Evolutionary conservation across 2,329 filamentous ascomycete genomes (phyloP).

Genomic region (Penicillium concentricum): DNA sequence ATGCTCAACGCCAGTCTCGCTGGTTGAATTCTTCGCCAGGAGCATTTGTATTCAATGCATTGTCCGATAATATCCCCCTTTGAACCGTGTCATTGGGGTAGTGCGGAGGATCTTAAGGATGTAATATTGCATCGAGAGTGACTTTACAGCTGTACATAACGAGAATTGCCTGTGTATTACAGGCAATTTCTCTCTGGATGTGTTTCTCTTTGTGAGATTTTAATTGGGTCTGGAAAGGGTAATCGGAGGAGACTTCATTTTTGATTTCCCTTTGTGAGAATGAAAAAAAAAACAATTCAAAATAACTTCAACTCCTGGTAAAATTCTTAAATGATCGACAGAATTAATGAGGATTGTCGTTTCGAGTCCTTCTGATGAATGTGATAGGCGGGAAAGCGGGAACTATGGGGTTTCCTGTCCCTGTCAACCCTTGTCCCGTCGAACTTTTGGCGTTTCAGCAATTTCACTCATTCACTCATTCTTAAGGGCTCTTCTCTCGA

Average conservation of each 20-base stretch:
- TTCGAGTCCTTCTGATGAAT: slow-evolving; percentile 11
- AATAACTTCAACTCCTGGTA: neutral
- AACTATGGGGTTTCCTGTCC: slow-evolving; percentile 5
- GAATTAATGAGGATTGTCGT: slow-evolving; percentile 25
- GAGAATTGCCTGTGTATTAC: slow-evolving; percentile 16
- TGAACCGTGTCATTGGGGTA: slow-evolving; percentile 2
- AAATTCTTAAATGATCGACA: slow-evolving; percentile 16
- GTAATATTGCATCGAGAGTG: slow-evolving; percentile 18
- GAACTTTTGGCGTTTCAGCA: slow-evolving; percentile 17
- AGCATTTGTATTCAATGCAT: slow-evolving; percentile 14
- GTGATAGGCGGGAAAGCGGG: slow-evolving; percentile 21
- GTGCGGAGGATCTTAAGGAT: slow-evolving; percentile 7
- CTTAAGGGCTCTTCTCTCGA: neutral
- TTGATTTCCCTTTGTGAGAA: slow-evolving; percentile 32
- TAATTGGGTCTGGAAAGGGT: slow-evolving; percentile 25
- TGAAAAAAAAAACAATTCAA: slow-evolving; percentile 20
- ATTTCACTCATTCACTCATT: neutral
- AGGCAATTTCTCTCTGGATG: slow-evolving; percentile 14
- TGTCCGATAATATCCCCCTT: slow-evolving; percentile 2
- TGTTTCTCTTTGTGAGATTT: slow-evolving; percentile 16
- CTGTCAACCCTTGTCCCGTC: slow-evolving; percentile 14
- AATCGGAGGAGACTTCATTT: slow-evolving; percentile 23
- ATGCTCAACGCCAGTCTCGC: slow-evolving; percentile 20
- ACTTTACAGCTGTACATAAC: slow-evolving; percentile 37
- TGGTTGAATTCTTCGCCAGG: slow-evolving; percentile 13